Evolutionary conservation across 352 stramenopile species (phyloP), one percentile per base, ranked within the genome.

Genomic region (Phytophthora constricta): DNA sequence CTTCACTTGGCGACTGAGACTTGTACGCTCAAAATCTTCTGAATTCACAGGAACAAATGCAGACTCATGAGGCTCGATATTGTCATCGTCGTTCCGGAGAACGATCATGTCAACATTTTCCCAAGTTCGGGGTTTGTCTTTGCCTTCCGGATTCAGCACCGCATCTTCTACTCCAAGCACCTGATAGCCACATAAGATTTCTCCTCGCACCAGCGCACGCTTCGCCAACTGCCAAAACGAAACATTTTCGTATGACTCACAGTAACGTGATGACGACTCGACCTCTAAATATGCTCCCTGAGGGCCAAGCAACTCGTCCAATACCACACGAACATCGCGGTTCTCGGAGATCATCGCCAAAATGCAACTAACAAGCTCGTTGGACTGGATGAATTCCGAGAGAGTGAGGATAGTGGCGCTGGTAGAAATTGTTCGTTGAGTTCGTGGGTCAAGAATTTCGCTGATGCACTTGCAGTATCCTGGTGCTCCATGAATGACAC

Each of bases 301-400:
- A 0, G 79, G 73, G 5, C 86, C 80, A 3, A 96, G 70, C 5
- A 93, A 66, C 54, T 92, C 79, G 34, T 92, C 79, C 10, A 96
- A 53, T 22, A 89, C 82, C 41, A 81, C 70, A 7, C 89, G 86
- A 14, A 96, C 88, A 45, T 91, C 80, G 7, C 85, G 80, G 34
- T 89, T 92, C 63, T 96, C 89, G 0, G 87, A 81, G 19, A 96
- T 90, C 83, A 94, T 92, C 0, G 89, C 89, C 25, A 96, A 72
- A 11, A 92, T 91, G 13, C 79, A 86, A 20, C 72, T 86, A 10
- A 96, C 74, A 9, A 95, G 72, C 58, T 95, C 80, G 62, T 95
- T 96, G 23, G 87, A 95, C 74, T 93, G 86, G 34, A 96, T 90
- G 39, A 95, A 95, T 22, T 92, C 84, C 1, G 83, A 92, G 0